These are phyloP conservation scores for Chaetoscypha palmicola DNA, from an alignment of 2,329 filamentous ascomycete species.

Conservation along the genomic window DNA sequence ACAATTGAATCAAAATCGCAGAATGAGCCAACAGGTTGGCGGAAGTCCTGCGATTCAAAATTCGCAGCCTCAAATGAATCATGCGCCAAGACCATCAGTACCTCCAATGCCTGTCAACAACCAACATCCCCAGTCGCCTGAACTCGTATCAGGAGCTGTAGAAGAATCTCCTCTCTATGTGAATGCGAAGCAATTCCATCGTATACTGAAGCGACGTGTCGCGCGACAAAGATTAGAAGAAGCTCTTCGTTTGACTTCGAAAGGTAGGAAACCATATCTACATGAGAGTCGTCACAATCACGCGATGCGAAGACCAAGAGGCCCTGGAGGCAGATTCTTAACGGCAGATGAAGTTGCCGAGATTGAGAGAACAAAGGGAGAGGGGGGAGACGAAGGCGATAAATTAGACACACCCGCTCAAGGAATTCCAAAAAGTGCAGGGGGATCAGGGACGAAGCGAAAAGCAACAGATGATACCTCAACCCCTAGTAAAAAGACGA, in stretches of 20 bases:
- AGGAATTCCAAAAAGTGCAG: constrained; percentile 25
- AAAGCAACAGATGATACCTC: constrained; percentile 48
- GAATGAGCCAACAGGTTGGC: constrained; percentile 64
- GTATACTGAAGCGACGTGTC: constrained; percentile 88
- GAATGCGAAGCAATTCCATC: constrained; percentile 97
- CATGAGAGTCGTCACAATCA: constrained; percentile 98
- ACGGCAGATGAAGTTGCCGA: constrained; percentile 93
- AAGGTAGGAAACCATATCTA: constrained; percentile 92
- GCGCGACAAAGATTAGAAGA: constrained; percentile 92
- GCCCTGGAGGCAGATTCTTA: constrained; percentile 89
- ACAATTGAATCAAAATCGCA: constrained; percentile 50
- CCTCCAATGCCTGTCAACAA: constrained; percentile 57
- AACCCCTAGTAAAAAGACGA: constrained; percentile 47
- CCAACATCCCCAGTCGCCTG: constrained; percentile 66
- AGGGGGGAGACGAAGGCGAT: constrained; percentile 34
- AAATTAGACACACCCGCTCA: constrained; percentile 29
- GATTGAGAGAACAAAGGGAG: constrained; percentile 61
- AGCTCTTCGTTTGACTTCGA: constrained; percentile 81
- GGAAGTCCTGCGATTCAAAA: constrained; percentile 68
- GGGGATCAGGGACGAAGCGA: constrained; percentile 46
- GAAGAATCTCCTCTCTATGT: constrained; percentile 96
- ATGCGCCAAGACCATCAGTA: constrained; percentile 47
- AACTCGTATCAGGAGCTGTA: constrained; percentile 62
- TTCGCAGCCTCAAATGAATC: constrained; percentile 70
- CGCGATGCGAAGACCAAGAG: constrained; percentile 90